phyloP scores from a whole-genome alignment of 805 yeast genomes.

The Yamadazyma laniorum region DNA sequence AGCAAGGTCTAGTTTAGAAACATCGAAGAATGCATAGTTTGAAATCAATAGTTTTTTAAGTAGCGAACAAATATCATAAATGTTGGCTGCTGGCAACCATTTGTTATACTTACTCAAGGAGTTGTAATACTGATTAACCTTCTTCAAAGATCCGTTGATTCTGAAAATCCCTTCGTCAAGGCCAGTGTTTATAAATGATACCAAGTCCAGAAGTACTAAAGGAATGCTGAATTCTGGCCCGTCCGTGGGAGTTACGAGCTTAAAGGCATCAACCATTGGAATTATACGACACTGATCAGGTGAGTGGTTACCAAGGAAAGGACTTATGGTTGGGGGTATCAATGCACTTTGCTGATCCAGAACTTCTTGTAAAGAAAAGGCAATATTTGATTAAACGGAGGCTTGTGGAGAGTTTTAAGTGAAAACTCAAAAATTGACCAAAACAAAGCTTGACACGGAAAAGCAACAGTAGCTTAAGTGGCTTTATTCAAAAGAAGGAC shows the following conservation, averaged over 20 bases:
- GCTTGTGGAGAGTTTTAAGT: too few relatives aligned
- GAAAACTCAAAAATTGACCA: too few relatives aligned
- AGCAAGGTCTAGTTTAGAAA: slow-evolving; percentile 6
- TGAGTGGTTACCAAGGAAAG: background rate
- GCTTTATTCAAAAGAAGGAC: too few relatives aligned
- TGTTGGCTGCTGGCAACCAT: slow-evolving; percentile 20
- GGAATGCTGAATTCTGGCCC: slow-evolving; percentile 17
- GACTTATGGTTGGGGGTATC: too few relatives aligned
- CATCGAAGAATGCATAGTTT: slow-evolving; percentile 14
- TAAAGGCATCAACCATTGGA: slow-evolving; percentile 13
- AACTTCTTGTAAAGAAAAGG: too few relatives aligned
- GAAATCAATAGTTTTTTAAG: slow-evolving; percentile 21
- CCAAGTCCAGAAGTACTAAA: slow-evolving; percentile 19
- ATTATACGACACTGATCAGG: too few relatives aligned
- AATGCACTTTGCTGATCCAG: too few relatives aligned
- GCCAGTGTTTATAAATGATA: slow-evolving; percentile 18
- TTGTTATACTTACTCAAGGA: slow-evolving; percentile 13
- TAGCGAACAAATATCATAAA: slow-evolving; percentile 30
- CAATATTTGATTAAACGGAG: too few relatives aligned
- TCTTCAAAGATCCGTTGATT: slow-evolving; percentile 29
- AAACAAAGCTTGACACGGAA: too few relatives aligned
- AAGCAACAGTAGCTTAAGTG: too few relatives aligned
- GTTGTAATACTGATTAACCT: slow-evolving; percentile 21
- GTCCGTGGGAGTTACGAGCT: slow-evolving; percentile 2
- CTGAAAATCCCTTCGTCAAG: slow-evolving; percentile 30